A percentile compares a stretch with the other conserved stretches of the same genome.
Conservation (phyloP, 2,329 filamentous ascomycete species). For the Pestalotiopsis sp. region DNA sequence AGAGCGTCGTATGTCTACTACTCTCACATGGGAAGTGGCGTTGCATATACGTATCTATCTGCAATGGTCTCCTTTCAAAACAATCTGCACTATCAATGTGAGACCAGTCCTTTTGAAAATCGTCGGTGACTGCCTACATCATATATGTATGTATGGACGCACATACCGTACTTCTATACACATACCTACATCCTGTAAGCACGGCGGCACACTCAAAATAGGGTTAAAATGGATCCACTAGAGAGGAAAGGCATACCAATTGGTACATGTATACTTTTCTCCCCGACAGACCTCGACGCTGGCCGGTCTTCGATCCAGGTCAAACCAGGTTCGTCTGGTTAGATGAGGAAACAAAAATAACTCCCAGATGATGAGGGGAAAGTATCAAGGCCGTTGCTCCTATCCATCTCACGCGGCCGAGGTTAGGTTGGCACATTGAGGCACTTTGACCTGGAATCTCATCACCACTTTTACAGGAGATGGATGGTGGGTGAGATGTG, state of each 20-base stretch:
- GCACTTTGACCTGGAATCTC: neutral
- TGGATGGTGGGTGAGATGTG: neutral
- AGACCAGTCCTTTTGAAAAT: neutral
- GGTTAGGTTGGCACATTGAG: neutral
- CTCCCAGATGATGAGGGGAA: neutral
- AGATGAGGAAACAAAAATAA: neutral
- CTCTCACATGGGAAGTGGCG: neutral
- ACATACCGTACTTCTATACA: neutral
- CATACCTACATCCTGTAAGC: neutral
- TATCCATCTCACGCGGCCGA: neutral
- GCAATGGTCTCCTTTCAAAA: neutral
- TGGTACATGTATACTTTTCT: neutral
- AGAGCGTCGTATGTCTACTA: too few relatives aligned
- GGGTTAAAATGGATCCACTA: neutral
- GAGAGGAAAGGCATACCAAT: neutral
- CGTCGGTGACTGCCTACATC: neutral
- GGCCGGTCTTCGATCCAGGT: neutral
- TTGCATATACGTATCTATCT: neutral
- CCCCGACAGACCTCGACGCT: neutral
- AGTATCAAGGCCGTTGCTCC: too few relatives aligned
- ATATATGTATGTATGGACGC: neutral
- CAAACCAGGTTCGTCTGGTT: neutral
- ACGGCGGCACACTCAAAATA: neutral
- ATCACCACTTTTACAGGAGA: neutral
- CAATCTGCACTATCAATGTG: neutral